phyloP scores from a whole-genome alignment of 73 alveolate species.

The Paramecium biaurelia region DNA sequence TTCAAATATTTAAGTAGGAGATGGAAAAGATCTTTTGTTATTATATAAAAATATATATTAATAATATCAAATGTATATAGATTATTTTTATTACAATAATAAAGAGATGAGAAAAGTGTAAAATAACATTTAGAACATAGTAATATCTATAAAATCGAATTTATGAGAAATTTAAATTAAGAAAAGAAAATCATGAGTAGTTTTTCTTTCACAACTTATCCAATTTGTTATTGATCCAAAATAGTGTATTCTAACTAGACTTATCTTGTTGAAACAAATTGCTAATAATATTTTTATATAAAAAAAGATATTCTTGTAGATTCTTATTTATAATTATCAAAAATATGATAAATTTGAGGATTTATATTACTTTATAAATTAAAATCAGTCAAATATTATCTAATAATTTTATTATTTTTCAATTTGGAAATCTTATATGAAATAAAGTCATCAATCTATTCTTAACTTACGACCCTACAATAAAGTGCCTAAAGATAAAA shows the following conservation, averaged over 20 bases:
- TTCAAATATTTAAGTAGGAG: too few species aligned
- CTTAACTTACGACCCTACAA: neutral
- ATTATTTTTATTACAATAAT: too few species aligned
- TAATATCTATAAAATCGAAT: too few species aligned
- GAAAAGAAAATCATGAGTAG: too few species aligned
- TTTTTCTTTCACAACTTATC: neutral
- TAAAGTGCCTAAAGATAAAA: neutral
- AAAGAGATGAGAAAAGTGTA: too few species aligned
- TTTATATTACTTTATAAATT: neutral
- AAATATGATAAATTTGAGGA: neutral
- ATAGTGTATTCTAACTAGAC: too few species aligned
- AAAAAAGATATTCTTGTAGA: neutral
- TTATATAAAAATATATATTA: too few species aligned
- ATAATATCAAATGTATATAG: too few species aligned
- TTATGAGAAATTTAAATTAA: too few species aligned
- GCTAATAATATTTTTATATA: neutral
- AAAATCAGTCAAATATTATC: neutral
- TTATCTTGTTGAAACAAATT: too few species aligned
- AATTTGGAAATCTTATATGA: neutral
- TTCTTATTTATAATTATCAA: neutral
- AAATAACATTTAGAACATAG: too few species aligned
- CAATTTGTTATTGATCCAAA: neutral
- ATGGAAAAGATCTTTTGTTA: too few species aligned
- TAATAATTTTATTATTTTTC: neutral
- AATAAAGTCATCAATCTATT: neutral